These are phyloP conservation scores for Talaromyces funiculosus DNA, from an alignment of 2,329 filamentous ascomycete species.

Conservation along the genomic window DNA sequence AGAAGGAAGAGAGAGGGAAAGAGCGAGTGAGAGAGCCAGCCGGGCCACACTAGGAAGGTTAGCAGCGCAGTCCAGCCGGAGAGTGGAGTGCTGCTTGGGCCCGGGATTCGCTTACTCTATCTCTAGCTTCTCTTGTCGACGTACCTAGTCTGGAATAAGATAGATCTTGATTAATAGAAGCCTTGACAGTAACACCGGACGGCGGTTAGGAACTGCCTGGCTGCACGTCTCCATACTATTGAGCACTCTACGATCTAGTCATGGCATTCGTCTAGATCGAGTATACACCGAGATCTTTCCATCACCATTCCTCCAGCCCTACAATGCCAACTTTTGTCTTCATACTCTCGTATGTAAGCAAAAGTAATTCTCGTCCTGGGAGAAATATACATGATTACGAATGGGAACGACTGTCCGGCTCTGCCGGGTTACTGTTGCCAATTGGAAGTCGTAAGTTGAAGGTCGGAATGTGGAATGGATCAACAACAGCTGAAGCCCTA, in stretches of 20 bases:
- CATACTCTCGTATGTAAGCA: not conserved
- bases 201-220: not conserved
- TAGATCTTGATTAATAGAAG: not conserved
- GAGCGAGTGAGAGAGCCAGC: constrained; percentile 3
- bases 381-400: not conserved
- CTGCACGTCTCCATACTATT: not conserved
- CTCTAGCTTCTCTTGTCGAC: not conserved
- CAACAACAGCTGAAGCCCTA: not conserved
- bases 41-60: not conserved
- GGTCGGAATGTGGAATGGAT: not conserved
- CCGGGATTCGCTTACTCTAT: not conserved
- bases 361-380: not conserved
- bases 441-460: not conserved
- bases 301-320: not conserved
- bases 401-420: not conserved
- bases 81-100: not conserved
- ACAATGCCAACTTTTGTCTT: not conserved
- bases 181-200: too few relatives aligned
- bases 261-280: not conserved
- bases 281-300: not conserved
- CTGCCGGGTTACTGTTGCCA: not conserved
- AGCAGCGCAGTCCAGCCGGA: not conserved
- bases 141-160: too few relatives aligned
- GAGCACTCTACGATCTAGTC: not conserved
- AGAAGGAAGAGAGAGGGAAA: not conserved